Percentiles rank a stretch among this genome's conserved stretches.
Evolutionary conservation across 352 stramenopile species (phyloP).

Genomic region (Globisporangium perplexum): DNA sequence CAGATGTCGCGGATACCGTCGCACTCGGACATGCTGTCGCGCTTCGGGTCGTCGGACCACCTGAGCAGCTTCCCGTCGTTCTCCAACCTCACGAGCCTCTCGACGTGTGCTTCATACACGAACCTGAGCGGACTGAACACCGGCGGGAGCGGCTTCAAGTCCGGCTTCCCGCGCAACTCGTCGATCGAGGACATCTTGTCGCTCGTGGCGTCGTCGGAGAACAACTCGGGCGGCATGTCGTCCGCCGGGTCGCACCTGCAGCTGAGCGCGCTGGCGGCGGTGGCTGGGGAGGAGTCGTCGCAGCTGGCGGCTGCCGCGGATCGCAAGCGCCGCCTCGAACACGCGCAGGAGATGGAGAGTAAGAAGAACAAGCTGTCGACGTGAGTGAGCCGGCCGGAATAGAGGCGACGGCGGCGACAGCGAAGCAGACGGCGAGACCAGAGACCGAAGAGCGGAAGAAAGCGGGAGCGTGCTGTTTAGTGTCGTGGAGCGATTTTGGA

Average conservation of each 20-base stretch:
- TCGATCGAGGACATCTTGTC: constrained; percentile 87
- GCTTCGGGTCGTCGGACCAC: constrained; percentile 59
- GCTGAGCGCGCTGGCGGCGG: constrained; percentile 53
- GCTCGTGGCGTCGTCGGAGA: constrained; percentile 74
- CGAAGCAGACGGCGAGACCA: too few species aligned
- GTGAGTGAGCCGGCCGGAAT: constrained; percentile 21
- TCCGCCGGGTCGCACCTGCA: constrained; percentile 59
- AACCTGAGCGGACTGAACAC: constrained; percentile 57
- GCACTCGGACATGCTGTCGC: constrained; percentile 67
- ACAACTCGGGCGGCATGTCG: constrained; percentile 30
- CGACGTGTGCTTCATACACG: constrained; percentile 65
- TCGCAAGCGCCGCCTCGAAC: constrained; percentile 55
- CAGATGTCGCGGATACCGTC: constrained; percentile 37
- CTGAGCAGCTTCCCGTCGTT: constrained; percentile 77
- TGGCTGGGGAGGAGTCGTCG: constrained; percentile 61
- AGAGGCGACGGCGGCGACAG: neutral
- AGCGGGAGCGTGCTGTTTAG: too few species aligned
- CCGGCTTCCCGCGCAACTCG: constrained; percentile 72
- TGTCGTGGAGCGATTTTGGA: neutral
- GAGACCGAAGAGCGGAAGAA: too few species aligned
- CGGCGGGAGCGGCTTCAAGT: constrained; percentile 22
- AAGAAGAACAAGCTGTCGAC: constrained; percentile 59
- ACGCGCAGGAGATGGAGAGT: constrained; percentile 20
- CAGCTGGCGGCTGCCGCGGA: constrained; percentile 35
- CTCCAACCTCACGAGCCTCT: constrained; percentile 58